Evolutionary conservation across 2,329 filamentous ascomycete genomes (phyloP).

Genomic region (Onygenales sp.): DNA sequence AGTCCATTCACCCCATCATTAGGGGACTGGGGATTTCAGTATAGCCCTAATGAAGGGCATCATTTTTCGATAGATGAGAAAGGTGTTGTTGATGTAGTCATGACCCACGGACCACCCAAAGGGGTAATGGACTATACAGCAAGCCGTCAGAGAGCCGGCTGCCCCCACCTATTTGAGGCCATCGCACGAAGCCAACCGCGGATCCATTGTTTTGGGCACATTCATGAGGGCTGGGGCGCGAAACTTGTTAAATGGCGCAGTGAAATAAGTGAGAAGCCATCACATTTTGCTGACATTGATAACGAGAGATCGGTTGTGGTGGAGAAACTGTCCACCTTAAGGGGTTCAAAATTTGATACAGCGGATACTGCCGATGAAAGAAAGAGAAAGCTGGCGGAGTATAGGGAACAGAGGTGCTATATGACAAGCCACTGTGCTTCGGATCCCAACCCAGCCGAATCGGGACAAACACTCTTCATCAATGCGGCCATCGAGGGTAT

Average conservation of each 20-base stretch:
- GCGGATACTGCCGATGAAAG: conserved; percentile 8
- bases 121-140: conserved; percentile 41
- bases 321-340: conserved; percentile 22
- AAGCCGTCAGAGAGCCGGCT: conserved; percentile 22
- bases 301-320: conserved; percentile 30
- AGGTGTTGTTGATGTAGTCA: conserved; percentile 35
- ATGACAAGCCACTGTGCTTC: conserved; percentile 33
- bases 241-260: conserved; percentile 44
- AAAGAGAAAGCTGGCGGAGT: conserved; percentile 12
- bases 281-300: conserved; percentile 41
- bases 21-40: conserved; percentile 44
- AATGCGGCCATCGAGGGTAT: conserved; percentile 48
- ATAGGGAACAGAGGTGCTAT: conserved; percentile 20
- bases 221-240: conserved; percentile 47
- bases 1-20: conserved; percentile 44
- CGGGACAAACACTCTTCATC: conserved; percentile 49
- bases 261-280: conserved; percentile 22
- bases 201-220: conserved; percentile 34
- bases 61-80: conserved; percentile 19
- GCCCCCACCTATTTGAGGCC: conserved; percentile 21
- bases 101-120: conserved; percentile 48
- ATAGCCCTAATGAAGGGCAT: conserved; percentile 29
- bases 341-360: conserved; percentile 8
- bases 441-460: conserved; percentile 21
- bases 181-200: conserved; percentile 22